These are phyloP conservation scores for Ogataea siamensis DNA, from an alignment of 805 yeast genomes.

Conservation along the genomic window DNA sequence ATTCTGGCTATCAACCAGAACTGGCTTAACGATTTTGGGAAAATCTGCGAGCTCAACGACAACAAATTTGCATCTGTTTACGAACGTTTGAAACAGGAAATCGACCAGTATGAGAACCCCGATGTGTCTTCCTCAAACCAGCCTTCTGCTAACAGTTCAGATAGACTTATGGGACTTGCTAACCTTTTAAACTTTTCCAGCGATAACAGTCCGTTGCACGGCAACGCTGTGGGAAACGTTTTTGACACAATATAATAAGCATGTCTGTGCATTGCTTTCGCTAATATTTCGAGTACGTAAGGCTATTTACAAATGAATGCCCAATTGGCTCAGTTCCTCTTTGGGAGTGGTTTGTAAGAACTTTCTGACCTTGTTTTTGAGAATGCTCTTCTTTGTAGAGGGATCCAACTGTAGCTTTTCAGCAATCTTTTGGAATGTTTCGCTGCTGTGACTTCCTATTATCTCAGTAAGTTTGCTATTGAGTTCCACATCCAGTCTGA, in stretches of 20 bases:
- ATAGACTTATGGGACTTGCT: conserved; percentile 28
- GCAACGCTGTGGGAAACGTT: conserved; percentile 29
- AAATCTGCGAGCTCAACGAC: conserved; percentile 32
- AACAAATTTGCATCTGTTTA: conserved; percentile 28
- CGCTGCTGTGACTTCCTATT: conserved; percentile 33
- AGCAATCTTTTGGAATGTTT: conserved; percentile 37
- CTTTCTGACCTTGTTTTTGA: conserved; percentile 72
- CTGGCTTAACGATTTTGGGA: conserved; percentile 31
- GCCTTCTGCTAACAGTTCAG: conserved; percentile 6
- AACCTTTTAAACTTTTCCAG: conserved; percentile 31
- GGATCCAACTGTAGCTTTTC: conserved; percentile 35
- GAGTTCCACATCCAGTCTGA: conserved; percentile 23
- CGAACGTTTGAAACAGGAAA: conserved; percentile 27
- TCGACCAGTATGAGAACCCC: conserved; percentile 26
- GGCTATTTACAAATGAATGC: conserved; percentile 22
- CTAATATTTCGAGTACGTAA: conserved; percentile 8
- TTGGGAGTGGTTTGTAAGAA: conserved; percentile 35
- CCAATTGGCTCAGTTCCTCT: conserved; percentile 29
- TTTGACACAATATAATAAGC: conserved; percentile 24
- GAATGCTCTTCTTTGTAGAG: conserved; percentile 50
- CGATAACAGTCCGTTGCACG: conserved; percentile 31
- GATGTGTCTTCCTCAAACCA: conserved; percentile 16
- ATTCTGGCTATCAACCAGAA: conserved; percentile 32
- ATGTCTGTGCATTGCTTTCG: conserved; percentile 9
- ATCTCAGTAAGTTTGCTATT: conserved; percentile 18